phyloP scores from a whole-genome alignment of 2,329 filamentous ascomycete species.

The Microsporum audouinii region DNA sequence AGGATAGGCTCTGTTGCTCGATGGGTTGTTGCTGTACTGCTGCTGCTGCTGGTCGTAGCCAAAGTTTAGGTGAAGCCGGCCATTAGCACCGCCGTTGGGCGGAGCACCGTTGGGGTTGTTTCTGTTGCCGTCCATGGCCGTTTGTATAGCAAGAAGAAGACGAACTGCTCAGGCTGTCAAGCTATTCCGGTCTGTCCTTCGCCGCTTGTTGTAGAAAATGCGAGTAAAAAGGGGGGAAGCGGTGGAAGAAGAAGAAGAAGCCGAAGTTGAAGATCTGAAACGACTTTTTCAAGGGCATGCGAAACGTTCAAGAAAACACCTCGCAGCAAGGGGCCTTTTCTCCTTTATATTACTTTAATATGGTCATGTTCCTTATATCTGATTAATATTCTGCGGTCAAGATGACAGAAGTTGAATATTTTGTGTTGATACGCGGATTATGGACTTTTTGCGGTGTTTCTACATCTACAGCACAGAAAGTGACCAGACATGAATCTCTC shows the following conservation, averaged over 20 bases:
- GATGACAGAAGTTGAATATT: background rate
- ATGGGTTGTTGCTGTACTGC: slow-evolving; percentile 40
- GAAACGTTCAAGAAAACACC: too few species aligned
- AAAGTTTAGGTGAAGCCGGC: slow-evolving; percentile 38
- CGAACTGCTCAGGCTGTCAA: too few species aligned
- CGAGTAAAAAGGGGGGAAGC: too few species aligned
- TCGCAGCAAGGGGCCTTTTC: too few species aligned
- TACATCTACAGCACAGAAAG: background rate
- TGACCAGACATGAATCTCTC: background rate
- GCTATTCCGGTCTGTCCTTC: too few species aligned
- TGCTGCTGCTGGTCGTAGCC: slow-evolving; percentile 53
- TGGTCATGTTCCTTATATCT: too few species aligned
- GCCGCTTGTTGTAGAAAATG: too few species aligned
- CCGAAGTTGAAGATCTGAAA: too few species aligned
- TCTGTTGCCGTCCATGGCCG: background rate
- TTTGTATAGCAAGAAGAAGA: background rate
- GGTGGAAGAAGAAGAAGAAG: too few species aligned
- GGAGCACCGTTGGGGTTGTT: slow-evolving; percentile 45
- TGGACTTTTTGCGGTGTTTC: background rate
- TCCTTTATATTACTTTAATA: too few species aligned
- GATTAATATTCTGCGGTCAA: background rate
- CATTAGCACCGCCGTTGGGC: slow-evolving; percentile 55
- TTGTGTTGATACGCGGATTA: background rate
- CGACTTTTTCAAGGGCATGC: too few species aligned
- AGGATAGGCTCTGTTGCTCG: slow-evolving; percentile 58